Percentiles rank a stretch among this genome's conserved stretches.
phyloP scores from a whole-genome alignment of 164 flowering plant genomes.

The Stephania cephalantha region DNA sequence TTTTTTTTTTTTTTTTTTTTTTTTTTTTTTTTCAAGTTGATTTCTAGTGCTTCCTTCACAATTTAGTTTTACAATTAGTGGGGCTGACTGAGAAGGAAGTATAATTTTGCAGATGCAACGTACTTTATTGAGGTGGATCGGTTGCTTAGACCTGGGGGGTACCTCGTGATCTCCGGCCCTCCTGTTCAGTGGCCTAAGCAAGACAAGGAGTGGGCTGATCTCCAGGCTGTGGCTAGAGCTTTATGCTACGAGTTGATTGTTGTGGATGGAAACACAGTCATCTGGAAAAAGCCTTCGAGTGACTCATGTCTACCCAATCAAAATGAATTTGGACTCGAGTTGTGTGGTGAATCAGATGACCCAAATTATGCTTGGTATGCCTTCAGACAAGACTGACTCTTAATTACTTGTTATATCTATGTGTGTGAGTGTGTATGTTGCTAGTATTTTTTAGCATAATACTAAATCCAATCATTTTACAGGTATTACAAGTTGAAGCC shows the following conservation, averaged over 20 bases:
- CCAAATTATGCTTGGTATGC: conserved; percentile 84
- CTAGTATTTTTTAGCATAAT: background rate
- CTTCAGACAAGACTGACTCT: background rate
- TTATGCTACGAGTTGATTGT: conserved; percentile 87
- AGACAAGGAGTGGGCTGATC: conserved; percentile 98
- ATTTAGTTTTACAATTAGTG: background rate
- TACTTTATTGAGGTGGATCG: conserved; percentile 94
- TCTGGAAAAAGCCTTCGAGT: conserved; percentile 84
- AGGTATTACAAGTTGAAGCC: conserved; percentile 83
- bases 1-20: background rate
- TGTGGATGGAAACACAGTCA: conserved; percentile 92
- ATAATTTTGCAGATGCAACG: conserved; percentile 73
- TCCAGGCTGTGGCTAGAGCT: conserved; percentile 81
- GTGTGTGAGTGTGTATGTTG: background rate
- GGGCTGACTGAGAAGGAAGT: conserved; percentile 6
- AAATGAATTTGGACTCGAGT: conserved; percentile 77
- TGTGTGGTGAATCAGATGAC: conserved; percentile 72
- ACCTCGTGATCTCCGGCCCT: conserved; percentile 91
- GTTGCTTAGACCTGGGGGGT: conserved; percentile 91
- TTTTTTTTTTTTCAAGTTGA: background rate
- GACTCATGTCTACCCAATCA: conserved; percentile 76
- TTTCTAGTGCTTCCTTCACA: background rate
- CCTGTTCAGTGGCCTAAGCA: conserved; percentile 96
- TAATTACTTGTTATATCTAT: background rate
- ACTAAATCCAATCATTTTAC: conserved; percentile 14